Conservation (phyloP, 1,284 basidiomycete genomes). For the Erythrobasidium hasegawianum region DNA sequence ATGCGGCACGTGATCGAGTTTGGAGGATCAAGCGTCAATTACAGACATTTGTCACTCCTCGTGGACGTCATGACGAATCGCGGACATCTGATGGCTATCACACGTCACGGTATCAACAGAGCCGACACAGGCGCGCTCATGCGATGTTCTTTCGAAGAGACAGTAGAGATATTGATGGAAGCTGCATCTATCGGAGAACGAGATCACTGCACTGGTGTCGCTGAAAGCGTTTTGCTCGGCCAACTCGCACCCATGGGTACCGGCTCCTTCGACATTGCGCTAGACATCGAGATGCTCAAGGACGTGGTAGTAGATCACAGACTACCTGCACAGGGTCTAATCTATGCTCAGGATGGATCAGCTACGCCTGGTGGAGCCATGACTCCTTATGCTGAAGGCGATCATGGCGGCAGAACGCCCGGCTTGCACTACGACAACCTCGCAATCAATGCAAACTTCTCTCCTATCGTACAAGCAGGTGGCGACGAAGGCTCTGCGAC, state of each 20-base stretch:
- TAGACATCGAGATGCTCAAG: constrained; percentile 98
- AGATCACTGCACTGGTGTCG: constrained; percentile 96
- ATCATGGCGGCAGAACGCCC: constrained; percentile 44
- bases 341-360: constrained; percentile 60
- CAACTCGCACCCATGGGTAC: constrained; percentile 81
- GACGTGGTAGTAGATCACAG: constrained; percentile 97
- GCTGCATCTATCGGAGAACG: constrained; percentile 96
- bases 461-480: constrained; percentile 82
- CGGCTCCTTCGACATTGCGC: constrained; percentile 66
- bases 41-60: constrained; percentile 89
- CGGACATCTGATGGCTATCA: constrained; percentile 95
- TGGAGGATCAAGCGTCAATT: constrained; percentile 99
- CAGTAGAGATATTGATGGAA: constrained; percentile 98
- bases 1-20: constrained; percentile 93
- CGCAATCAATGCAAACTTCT: constrained; percentile 68
- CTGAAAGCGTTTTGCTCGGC: constrained; percentile 97
- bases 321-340: constrained; percentile 61
- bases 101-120: constrained; percentile 97
- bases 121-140: constrained; percentile 95
- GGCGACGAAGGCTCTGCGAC: constrained; percentile 64
- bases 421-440: constrained; percentile 35
- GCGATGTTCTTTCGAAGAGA: constrained; percentile 99
- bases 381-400: constrained; percentile 72
- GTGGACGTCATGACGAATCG: constrained; percentile 99
- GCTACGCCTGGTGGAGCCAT: constrained; percentile 65